Evolutionary conservation across 1,284 basidiomycete species (phyloP).

Genomic region (Cyathus olla): DNA sequence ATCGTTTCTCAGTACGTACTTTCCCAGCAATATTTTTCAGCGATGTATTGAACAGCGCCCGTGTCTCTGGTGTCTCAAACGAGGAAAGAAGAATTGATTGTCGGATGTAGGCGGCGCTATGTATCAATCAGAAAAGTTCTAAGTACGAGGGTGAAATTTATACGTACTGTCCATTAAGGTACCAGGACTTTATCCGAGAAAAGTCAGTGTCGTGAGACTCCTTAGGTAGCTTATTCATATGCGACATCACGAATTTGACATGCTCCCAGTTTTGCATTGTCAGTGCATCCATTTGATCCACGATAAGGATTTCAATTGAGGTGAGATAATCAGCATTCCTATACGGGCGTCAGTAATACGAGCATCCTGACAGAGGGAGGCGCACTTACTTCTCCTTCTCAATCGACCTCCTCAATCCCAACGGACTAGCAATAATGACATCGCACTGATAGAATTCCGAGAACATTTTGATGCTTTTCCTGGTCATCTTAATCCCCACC

Average conservation of each 20-base stretch:
- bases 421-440: slow-evolving; percentile 92
- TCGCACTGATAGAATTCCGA: slow-evolving; percentile 93
- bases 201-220: slow-evolving; percentile 96
- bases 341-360: slow-evolving; percentile 6
- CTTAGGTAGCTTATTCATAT: slow-evolving; percentile 91
- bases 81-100: slow-evolving; percentile 92
- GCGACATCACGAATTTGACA: slow-evolving; percentile 88
- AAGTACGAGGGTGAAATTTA: not conserved
- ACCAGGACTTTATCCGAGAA: slow-evolving; percentile 97
- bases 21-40: slow-evolving; percentile 92
- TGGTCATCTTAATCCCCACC: slow-evolving; percentile 92
- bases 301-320: slow-evolving; percentile 93
- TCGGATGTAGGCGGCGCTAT: slow-evolving; percentile 85
- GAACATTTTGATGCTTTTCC: slow-evolving; percentile 90
- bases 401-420: slow-evolving; percentile 92
- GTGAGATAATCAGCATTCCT: slow-evolving; percentile 92
- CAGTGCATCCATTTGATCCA: slow-evolving; percentile 94
- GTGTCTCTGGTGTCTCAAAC: slow-evolving; percentile 91
- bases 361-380: not conserved
- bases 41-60: slow-evolving; percentile 78
- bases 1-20: slow-evolving; percentile 74
- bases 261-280: slow-evolving; percentile 99
- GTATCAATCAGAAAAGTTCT: not conserved
- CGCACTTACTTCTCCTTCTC: slow-evolving; percentile 89
- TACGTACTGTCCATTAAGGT: slow-evolving; percentile 91